Evolutionary conservation across 306 rosid species (phyloP).

Genomic region (Hippophae tibetana): DNA sequence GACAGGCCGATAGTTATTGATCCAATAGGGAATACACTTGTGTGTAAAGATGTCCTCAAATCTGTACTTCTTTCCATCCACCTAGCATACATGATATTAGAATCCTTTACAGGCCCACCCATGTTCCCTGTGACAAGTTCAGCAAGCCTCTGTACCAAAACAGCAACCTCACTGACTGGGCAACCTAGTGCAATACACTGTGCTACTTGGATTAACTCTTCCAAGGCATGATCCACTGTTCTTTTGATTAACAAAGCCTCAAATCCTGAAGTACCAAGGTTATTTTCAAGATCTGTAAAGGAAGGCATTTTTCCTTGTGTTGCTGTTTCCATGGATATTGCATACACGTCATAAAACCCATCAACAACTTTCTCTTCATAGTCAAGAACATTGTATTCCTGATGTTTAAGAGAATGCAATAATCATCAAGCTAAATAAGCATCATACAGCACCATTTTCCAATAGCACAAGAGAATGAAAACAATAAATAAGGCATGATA

Average conservation of each 20-base stretch:
- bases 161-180: constrained; percentile 52
- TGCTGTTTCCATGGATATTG: constrained; percentile 51
- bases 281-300: constrained; percentile 61
- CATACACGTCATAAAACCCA: constrained; percentile 86
- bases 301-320: constrained; percentile 92
- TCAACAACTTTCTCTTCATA: constrained; percentile 81
- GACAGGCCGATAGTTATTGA: constrained; percentile 87
- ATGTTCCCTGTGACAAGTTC: constrained; percentile 76
- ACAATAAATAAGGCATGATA: constrained; percentile 7
- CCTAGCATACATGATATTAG: constrained; percentile 60
- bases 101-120: constrained; percentile 98
- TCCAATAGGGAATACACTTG: constrained; percentile 84
- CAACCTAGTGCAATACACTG: constrained; percentile 84
- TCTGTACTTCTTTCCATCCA: constrained; percentile 89
- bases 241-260: constrained; percentile 79
- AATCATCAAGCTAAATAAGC: constrained; percentile 21
- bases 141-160: constrained; percentile 84
- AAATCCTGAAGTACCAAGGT: constrained; percentile 51
- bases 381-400: constrained; percentile 91
- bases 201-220: constrained; percentile 81
- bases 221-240: constrained; percentile 62
- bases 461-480: constrained; percentile 2
- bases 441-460: not conserved
- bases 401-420: constrained; percentile 18
- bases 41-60: constrained; percentile 66